A percentile compares a stretch with the other conserved stretches of the same genome.
These are phyloP conservation scores for Phialophora verrucosa DNA, from an alignment of 2,329 filamentous ascomycete genomes.

Conservation along the genomic window DNA sequence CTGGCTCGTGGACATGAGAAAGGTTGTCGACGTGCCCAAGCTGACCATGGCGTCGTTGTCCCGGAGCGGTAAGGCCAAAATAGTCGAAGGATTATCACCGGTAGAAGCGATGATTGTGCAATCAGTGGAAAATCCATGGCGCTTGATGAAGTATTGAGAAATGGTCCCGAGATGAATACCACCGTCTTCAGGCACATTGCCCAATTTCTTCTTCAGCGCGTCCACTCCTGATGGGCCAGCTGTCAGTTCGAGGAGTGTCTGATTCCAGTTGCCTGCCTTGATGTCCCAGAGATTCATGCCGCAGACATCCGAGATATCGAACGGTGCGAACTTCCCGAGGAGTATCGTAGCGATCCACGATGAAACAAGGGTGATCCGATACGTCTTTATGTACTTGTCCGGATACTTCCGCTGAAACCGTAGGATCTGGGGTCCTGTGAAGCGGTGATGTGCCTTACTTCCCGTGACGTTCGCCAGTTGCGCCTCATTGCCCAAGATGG, in stretches of 20 bases:
- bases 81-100: slow-evolving; percentile 94
- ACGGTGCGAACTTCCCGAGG: slow-evolving; percentile 80
- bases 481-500: slow-evolving; percentile 67
- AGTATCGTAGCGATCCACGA: slow-evolving; percentile 93
- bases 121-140: slow-evolving; percentile 76
- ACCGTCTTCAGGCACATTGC: slow-evolving; percentile 78
- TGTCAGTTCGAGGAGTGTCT: slow-evolving; percentile 74
- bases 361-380: slow-evolving; percentile 89
- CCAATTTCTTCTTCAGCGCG: slow-evolving; percentile 77
- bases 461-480: slow-evolving; percentile 80
- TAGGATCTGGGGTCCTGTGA: slow-evolving; percentile 96
- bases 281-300: slow-evolving; percentile 99
- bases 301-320: slow-evolving; percentile 93
- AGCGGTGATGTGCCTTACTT: slow-evolving; percentile 93
- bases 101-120: slow-evolving; percentile 87
- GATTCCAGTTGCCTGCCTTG: slow-evolving; percentile 71
- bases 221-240: slow-evolving; percentile 69
- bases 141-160: slow-evolving; percentile 75
- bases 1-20: slow-evolving; percentile 93
- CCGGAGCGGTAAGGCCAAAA: slow-evolving; percentile 84
- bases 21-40: slow-evolving; percentile 92
- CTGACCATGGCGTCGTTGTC: slow-evolving; percentile 93
- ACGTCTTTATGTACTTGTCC: slow-evolving; percentile 77
- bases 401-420: slow-evolving; percentile 81
- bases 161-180: slow-evolving; percentile 78